These are phyloP conservation scores for Thymus quinquecostatus DNA, from an alignment of 257 asterid species.

Conservation along the genomic window DNA sequence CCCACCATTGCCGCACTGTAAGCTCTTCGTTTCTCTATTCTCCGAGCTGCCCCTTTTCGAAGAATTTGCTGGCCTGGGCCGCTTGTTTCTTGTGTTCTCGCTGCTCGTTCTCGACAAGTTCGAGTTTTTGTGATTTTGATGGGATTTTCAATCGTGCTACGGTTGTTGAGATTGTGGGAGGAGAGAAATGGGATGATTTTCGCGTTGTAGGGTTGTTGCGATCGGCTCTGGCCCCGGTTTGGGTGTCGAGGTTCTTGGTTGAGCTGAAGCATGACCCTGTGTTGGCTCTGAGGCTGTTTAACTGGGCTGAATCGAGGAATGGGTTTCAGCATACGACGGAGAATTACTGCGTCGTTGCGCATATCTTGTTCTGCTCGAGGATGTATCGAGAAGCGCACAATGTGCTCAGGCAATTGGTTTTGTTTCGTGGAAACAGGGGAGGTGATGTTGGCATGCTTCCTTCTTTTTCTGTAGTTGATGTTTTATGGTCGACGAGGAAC, in stretches of 20 bases:
- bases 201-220: slow-evolving; percentile 45
- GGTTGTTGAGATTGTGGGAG: slow-evolving; percentile 48
- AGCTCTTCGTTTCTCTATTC: slow-evolving; percentile 37
- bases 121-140: slow-evolving; percentile 32
- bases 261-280: slow-evolving; percentile 72
- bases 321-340: slow-evolving; percentile 65
- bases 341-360: slow-evolving; percentile 72
- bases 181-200: slow-evolving; percentile 67
- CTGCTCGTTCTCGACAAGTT: slow-evolving; percentile 45
- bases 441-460: slow-evolving; percentile 33
- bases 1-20: slow-evolving; percentile 41
- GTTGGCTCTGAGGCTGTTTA: slow-evolving; percentile 73
- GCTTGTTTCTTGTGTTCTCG: slow-evolving; percentile 38
- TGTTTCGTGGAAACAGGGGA: slow-evolving; percentile 25
- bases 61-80: slow-evolving; percentile 45
- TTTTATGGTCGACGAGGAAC: slow-evolving; percentile 72
- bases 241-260: slow-evolving; percentile 54
- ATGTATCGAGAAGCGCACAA: slow-evolving; percentile 65
- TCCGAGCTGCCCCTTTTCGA: slow-evolving; percentile 38
- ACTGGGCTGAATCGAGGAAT: slow-evolving; percentile 56
- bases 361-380: slow-evolving; percentile 77
- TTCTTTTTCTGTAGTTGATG: slow-evolving; percentile 54
- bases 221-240: slow-evolving; percentile 62
- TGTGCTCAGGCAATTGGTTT: slow-evolving; percentile 63
- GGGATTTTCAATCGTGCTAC: slow-evolving; percentile 40